Evolutionary conservation across 345 rosid genomes (phyloP).

Genomic region (Corchorus olitorius): DNA sequence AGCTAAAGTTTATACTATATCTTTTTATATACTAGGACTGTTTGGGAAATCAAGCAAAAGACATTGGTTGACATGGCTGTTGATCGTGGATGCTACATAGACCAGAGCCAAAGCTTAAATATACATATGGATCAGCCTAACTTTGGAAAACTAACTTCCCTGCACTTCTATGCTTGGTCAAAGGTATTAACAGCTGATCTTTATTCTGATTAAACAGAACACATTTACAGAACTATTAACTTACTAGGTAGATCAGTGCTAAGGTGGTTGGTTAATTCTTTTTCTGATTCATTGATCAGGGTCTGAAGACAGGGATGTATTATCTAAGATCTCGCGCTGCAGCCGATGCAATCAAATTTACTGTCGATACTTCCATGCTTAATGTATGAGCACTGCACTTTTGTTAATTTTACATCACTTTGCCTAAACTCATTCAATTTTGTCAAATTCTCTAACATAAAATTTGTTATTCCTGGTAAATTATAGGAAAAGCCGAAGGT

Average conservation of each 20-base stretch:
- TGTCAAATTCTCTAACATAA: neutral
- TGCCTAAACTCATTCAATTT: too few relatives aligned
- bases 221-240: too few relatives aligned
- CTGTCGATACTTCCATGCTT: slow-evolving; percentile 74
- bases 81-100: slow-evolving; percentile 90
- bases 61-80: slow-evolving; percentile 88
- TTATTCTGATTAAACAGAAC: neutral
- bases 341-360: slow-evolving; percentile 98
- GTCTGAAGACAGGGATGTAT: slow-evolving; percentile 93
- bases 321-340: slow-evolving; percentile 91
- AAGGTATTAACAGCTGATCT: slow-evolving; percentile 46
- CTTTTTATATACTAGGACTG: slow-evolving; percentile 57
- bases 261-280: neutral
- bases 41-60: slow-evolving; percentile 97
- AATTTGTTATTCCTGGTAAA: neutral
- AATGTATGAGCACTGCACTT: slow-evolving; percentile 39
- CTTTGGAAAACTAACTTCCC: slow-evolving; percentile 76
- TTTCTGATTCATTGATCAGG: slow-evolving; percentile 38
- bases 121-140: slow-evolving; percentile 92
- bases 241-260: too few relatives aligned
- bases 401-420: neutral
- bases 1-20: neutral
- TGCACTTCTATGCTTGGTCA: slow-evolving; percentile 84
- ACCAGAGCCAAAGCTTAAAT: slow-evolving; percentile 95
- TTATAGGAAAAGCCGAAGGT: slow-evolving; percentile 46